Evolutionary conservation across 2,329 filamentous ascomycete genomes (phyloP).

Genomic region (Monosporascus sp.): DNA sequence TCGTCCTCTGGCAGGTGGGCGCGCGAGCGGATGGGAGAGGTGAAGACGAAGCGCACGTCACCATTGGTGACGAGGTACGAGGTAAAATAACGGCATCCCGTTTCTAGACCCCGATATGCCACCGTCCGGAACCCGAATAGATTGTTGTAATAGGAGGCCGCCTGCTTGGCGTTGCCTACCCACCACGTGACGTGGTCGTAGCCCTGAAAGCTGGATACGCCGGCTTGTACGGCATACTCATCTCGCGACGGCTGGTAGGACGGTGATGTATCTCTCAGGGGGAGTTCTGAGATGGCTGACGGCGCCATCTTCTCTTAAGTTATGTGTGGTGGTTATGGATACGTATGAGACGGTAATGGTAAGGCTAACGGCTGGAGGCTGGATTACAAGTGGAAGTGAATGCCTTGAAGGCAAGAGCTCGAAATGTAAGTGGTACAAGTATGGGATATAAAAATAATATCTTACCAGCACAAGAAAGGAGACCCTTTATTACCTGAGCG

Average conservation of each 20-base stretch:
- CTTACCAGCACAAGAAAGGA: neutral
- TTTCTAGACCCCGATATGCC: slow-evolving; percentile 85
- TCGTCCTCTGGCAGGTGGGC: slow-evolving; percentile 51
- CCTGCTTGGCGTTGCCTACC: slow-evolving; percentile 95
- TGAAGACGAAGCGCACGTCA: slow-evolving; percentile 75
- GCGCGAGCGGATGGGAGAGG: slow-evolving; percentile 67
- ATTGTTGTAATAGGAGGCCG: slow-evolving; percentile 79
- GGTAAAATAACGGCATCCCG: slow-evolving; percentile 72
- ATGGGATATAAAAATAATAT: neutral
- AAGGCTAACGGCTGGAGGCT: neutral
- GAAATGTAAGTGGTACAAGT: neutral
- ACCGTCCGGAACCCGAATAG: slow-evolving; percentile 81
- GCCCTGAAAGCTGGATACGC: slow-evolving; percentile 60
- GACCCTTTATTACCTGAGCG: neutral
- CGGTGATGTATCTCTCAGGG: slow-evolving; percentile 36
- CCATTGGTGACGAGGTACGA: slow-evolving; percentile 80
- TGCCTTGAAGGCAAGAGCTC: neutral
- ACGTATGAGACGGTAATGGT: neutral
- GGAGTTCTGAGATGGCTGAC: slow-evolving; percentile 49
- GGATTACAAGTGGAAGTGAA: neutral
- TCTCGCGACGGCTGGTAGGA: slow-evolving; percentile 37
- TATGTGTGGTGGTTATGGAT: slow-evolving; percentile 1
- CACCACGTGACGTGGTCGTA: slow-evolving; percentile 96
- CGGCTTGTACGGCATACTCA: slow-evolving; percentile 49
- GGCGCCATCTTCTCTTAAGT: slow-evolving; percentile 47